Percentiles rank a stretch among this genome's conserved stretches.
phyloP scores from a whole-genome alignment of 140 eudicot genomes.

The Oenanthe javanica region DNA sequence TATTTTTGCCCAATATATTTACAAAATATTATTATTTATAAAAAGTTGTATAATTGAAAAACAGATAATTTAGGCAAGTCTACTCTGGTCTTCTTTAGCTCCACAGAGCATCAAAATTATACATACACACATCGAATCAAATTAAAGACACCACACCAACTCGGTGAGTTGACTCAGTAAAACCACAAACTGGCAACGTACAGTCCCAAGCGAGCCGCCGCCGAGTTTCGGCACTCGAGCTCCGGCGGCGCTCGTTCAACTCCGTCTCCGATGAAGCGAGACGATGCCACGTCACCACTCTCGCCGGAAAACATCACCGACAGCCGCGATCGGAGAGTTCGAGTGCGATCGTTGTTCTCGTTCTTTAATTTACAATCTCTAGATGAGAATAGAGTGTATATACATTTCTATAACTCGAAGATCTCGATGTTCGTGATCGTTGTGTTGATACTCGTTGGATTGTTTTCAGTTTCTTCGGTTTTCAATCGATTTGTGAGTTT shows the following conservation, averaged over 20 bases:
- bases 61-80: not conserved
- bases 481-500: conserved; percentile 49
- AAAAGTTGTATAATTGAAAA: too few relatives aligned
- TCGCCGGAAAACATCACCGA: conserved; percentile 31
- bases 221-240: conserved; percentile 98
- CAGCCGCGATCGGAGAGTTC: conserved; percentile 65
- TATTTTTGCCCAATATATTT: too few relatives aligned
- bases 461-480: conserved; percentile 50
- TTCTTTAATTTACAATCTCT: conserved; percentile 31
- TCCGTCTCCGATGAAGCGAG: conserved; percentile 57
- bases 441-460: conserved; percentile 40
- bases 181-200: conserved; percentile 43
- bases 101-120: not conserved
- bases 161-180: not conserved
- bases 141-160: not conserved
- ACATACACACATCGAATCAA: not conserved
- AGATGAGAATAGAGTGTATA: conserved; percentile 49
- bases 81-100: not conserved
- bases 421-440: conserved; percentile 45
- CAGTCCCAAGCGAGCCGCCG: conserved; percentile 85
- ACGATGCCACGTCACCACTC: conserved; percentile 55
- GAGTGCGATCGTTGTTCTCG: conserved; percentile 42
- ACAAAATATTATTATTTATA: too few relatives aligned
- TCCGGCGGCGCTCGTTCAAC: conserved; percentile 63
- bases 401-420: conserved; percentile 32